These are phyloP conservation scores for Pichia insulana DNA, from an alignment of 805 yeast species.

Conservation along the genomic window DNA sequence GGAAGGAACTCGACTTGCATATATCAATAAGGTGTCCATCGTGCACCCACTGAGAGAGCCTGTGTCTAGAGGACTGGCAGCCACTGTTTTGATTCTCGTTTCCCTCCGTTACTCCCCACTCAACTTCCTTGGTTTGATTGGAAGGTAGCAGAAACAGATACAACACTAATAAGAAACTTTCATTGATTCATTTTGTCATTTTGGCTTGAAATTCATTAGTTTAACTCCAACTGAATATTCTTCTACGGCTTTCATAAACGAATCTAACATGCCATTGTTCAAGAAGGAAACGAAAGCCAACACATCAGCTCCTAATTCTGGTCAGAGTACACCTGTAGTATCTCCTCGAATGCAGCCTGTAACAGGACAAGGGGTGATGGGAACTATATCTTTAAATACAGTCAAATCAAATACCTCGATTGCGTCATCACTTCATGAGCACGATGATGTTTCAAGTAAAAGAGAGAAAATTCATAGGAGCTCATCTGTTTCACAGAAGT, in stretches of 20 bases:
- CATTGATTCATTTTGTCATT: too few species aligned
- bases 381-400: not conserved
- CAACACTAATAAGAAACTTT: too few species aligned
- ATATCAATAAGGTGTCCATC: too few species aligned
- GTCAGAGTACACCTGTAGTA: not conserved
- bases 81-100: too few species aligned
- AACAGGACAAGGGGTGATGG: not conserved
- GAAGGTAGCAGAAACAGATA: too few species aligned
- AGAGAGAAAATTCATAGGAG: conserved; percentile 12
- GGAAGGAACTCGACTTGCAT: too few species aligned
- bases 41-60: too few species aligned
- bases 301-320: not conserved
- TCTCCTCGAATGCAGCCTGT: not conserved
- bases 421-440: not conserved
- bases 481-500: conserved; percentile 25
- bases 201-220: too few species aligned
- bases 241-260: not conserved
- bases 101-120: too few species aligned
- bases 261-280: conserved; percentile 10
- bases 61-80: too few species aligned
- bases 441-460: not conserved
- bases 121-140: too few species aligned
- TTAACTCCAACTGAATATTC: too few species aligned
- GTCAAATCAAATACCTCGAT: not conserved
- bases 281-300: conserved; percentile 8